These are phyloP conservation scores for Nannizzia gypsea DNA, from an alignment of 2,329 filamentous ascomycete species.

Conservation along the genomic window DNA sequence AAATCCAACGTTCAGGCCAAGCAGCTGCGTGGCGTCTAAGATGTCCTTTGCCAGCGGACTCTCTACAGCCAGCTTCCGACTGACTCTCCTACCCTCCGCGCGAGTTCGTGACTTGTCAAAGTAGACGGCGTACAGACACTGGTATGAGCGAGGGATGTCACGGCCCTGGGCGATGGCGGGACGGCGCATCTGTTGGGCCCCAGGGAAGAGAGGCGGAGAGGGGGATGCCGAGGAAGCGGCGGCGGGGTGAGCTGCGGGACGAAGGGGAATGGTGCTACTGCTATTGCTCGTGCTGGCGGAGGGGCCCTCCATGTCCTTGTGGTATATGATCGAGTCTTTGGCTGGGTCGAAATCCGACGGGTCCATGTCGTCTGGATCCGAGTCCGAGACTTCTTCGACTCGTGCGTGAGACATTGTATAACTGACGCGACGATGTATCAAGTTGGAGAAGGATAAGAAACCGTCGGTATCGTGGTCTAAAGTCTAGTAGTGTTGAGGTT, in stretches of 20 bases:
- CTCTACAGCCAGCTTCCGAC: slow-evolving; percentile 56
- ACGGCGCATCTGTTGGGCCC: slow-evolving; percentile 23
- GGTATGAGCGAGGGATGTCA: slow-evolving; percentile 58
- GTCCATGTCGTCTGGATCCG: slow-evolving; percentile 80
- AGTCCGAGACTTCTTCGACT: slow-evolving; percentile 84
- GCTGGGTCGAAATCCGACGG: slow-evolving; percentile 50
- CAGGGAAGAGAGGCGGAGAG: slow-evolving; percentile 33
- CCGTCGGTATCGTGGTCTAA: background rate
- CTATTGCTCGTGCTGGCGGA: slow-evolving; percentile 14
- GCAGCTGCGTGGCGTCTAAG: slow-evolving; percentile 64
- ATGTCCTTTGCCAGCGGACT: slow-evolving; percentile 87
- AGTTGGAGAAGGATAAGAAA: background rate
- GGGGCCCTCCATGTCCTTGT: slow-evolving; percentile 20
- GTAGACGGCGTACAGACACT: slow-evolving; percentile 90
- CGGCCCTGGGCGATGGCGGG: slow-evolving; percentile 24
- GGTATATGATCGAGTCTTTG: slow-evolving; percentile 24
- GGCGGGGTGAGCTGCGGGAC: background rate
- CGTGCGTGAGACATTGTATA: slow-evolving; percentile 62
- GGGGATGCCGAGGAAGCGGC: slow-evolving; percentile 38
- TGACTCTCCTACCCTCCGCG: slow-evolving; percentile 69
- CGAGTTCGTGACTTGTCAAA: slow-evolving; percentile 61
- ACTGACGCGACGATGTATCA: background rate
- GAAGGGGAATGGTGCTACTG: background rate
- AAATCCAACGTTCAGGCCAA: slow-evolving; percentile 55
- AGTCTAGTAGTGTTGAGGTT: background rate